A percentile compares a stretch with the other conserved stretches of the same genome.
phyloP scores from a whole-genome alignment of 1,284 basidiomycete genomes.

The Neolentinus lepideus region DNA sequence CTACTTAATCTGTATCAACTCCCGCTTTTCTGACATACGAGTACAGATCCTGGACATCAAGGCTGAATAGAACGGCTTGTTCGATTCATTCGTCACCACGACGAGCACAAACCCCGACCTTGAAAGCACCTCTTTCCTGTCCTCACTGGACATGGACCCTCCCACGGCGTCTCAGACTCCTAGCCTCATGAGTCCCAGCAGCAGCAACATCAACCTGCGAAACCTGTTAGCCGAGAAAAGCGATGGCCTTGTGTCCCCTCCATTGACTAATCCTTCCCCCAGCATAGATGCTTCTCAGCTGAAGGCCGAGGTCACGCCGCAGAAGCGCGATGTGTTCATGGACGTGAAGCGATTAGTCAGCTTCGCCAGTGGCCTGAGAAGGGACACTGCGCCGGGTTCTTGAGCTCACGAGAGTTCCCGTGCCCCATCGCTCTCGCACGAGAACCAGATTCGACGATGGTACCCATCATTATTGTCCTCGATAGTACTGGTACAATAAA shows the following conservation, averaged over 20 bases:
- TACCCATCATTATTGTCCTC: background rate
- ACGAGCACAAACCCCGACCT: conserved; percentile 87
- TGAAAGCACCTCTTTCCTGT: conserved; percentile 84
- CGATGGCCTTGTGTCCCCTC: conserved; percentile 44
- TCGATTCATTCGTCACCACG: conserved; percentile 87
- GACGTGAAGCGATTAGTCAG: conserved; percentile 81
- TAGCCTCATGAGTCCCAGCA: conserved; percentile 50
- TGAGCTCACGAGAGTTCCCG: conserved; percentile 7
- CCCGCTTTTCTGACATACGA: background rate
- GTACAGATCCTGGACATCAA: conserved; percentile 90
- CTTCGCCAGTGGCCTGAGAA: conserved; percentile 59
- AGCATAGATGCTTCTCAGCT: conserved; percentile 28
- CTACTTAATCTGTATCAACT: background rate
- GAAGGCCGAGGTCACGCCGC: conserved; percentile 33
- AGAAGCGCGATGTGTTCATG: conserved; percentile 74
- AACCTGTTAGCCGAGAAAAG: conserved; percentile 21
- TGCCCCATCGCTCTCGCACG: too few relatives aligned
- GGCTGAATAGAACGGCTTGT: conserved; percentile 83
- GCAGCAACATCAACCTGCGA: conserved; percentile 48
- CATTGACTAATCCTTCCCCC: conserved; percentile 46
- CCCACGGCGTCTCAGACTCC: conserved; percentile 31
- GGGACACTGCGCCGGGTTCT: conserved; percentile 46
- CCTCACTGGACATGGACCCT: conserved; percentile 92
- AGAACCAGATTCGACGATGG: background rate
- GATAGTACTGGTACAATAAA: background rate